phyloP scores from a whole-genome alignment of 2,329 filamentous ascomycete species.

The Aspergillus phoenicis region DNA sequence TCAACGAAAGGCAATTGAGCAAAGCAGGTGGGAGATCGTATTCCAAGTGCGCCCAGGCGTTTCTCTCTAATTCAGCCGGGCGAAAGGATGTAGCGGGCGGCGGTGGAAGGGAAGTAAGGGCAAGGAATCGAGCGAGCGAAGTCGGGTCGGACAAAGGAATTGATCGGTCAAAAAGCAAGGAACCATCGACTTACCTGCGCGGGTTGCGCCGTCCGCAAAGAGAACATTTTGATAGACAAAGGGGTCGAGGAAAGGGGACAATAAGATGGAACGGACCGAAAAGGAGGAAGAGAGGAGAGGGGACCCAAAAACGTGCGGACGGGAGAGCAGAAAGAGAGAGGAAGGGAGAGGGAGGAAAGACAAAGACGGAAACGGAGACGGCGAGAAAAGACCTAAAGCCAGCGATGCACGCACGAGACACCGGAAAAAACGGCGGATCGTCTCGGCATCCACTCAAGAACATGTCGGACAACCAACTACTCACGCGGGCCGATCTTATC shows the following conservation, averaged over 20 bases:
- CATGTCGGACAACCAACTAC: neutral
- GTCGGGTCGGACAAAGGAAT: neutral
- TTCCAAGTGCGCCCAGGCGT: too few species aligned
- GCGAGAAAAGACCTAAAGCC: constrained; percentile 10
- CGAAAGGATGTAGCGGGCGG: constrained; percentile 33
- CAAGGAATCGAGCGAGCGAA: constrained; percentile 34
- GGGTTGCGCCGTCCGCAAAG: constrained; percentile 43
- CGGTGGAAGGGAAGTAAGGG: constrained; percentile 43
- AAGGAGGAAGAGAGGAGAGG: constrained; percentile 14
- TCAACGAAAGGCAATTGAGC: neutral
- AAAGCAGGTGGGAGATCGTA: neutral
- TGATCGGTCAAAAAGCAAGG: neutral
- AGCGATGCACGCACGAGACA: constrained; percentile 20
- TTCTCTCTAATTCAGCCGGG: constrained; percentile 37
- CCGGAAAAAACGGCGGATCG: constrained; percentile 41
- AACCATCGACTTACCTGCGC: constrained; percentile 40
- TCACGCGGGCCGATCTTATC: constrained; percentile 27
- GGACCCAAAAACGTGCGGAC: constrained; percentile 2
- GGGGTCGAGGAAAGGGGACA: constrained; percentile 14
- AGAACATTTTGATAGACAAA: constrained; percentile 41
- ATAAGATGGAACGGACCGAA: constrained; percentile 20
- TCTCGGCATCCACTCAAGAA: constrained; percentile 32
- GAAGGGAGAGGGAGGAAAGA: constrained; percentile 10
- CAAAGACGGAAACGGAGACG: constrained; percentile 13
- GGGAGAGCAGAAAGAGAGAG: constrained; percentile 9